A percentile compares a stretch with the other conserved stretches of the same genome.
phyloP scores from a whole-genome alignment of 352 stramenopile species.

The Plasmopara viticola region DNA sequence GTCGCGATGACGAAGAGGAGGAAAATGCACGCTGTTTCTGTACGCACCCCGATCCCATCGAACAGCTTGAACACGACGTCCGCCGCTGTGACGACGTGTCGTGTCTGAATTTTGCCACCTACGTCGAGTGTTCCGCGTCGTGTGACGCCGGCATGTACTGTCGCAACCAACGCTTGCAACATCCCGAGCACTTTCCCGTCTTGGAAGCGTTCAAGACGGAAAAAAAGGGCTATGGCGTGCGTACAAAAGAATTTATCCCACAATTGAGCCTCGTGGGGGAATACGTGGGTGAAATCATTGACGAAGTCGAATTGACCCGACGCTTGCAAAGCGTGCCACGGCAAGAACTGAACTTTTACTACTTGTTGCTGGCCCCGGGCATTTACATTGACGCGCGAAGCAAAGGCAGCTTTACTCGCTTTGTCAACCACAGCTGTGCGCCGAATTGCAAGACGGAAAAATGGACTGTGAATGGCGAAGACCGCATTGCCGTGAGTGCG shows the following conservation, averaged over 20 bases:
- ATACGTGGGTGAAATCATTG: conserved; percentile 91
- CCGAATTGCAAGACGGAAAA: conserved; percentile 95
- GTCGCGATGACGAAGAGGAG: conserved; percentile 30
- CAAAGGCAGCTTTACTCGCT: conserved; percentile 91
- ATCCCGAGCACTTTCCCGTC: conserved; percentile 49
- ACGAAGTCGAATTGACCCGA: conserved; percentile 69
- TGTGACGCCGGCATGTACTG: conserved; percentile 51
- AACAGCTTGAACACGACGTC: conserved; percentile 24
- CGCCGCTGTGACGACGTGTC: conserved; percentile 76
- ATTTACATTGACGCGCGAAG: conserved; percentile 87
- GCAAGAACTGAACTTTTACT: conserved; percentile 86
- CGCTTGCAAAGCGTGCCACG: conserved; percentile 54
- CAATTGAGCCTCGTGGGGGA: conserved; percentile 76
- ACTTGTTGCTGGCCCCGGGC: conserved; percentile 66
- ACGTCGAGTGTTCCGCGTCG: conserved; percentile 60
- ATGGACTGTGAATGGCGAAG: conserved; percentile 88
- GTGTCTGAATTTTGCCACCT: conserved; percentile 86
- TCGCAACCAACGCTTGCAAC: conserved; percentile 72
- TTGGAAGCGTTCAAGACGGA: conserved; percentile 76
- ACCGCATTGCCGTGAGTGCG: conserved; percentile 91
- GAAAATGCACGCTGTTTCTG: conserved; percentile 53
- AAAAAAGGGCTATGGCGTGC: conserved; percentile 83
- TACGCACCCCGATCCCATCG: conserved; percentile 31
- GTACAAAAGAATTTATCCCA: conserved; percentile 51
- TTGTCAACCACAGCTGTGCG: conserved; percentile 95